Evolutionary conservation across 176 grass and related monocot genomes (phyloP), one percentile per base, ranked within the genome.

Genomic region (Themeda triandra): DNA sequence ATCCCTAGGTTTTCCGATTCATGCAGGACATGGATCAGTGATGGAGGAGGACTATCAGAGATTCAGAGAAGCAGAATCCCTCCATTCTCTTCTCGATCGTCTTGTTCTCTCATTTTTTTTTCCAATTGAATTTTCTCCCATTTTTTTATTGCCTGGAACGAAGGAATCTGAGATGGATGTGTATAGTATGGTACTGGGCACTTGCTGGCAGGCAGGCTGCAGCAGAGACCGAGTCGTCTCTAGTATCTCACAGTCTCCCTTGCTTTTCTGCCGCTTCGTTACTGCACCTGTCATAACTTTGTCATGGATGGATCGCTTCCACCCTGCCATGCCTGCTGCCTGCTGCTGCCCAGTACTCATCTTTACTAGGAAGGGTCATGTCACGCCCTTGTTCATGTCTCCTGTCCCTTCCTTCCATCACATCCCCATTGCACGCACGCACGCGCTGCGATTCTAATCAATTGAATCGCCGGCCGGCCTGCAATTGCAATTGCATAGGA

Each of bases 291-390:
- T 58, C 85, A 90, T 92, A 90, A 86, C 58, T n/a, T 94, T 94
- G 92, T 94, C 90, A 90, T 80, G 83, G 83, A 87, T 79, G 82
- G 82, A 89, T 79, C 78, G 78, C 64, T 69, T 45, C 65, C 27
- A 2, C 25, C 27, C 58, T 62, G 58, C 44, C 44, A 14, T 21
- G 48, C 48, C 48, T n/a, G 58, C 11, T 11, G 60, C 25, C 60
- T 63, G 59, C n/a, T 56, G 53, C 53, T 23, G 21, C 21, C 72
- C 71, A 85, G 89, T 82, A 85, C 83, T 84, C 67, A 59, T 83
- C 87, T 88, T 90, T 94, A 94, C 92, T 95, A 92, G 92, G 92
- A 95, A 92, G 82, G 78, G 92, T 95, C 90, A 92, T 95, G 87
- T 92, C 92, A 92, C 58, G 32, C 85, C 69, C 79, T 92, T 78